Evolutionary conservation across 2,329 filamentous ascomycete genomes (phyloP), one percentile per base, ranked within the genome.

Genomic region (Arthrinium phaeospermum): DNA sequence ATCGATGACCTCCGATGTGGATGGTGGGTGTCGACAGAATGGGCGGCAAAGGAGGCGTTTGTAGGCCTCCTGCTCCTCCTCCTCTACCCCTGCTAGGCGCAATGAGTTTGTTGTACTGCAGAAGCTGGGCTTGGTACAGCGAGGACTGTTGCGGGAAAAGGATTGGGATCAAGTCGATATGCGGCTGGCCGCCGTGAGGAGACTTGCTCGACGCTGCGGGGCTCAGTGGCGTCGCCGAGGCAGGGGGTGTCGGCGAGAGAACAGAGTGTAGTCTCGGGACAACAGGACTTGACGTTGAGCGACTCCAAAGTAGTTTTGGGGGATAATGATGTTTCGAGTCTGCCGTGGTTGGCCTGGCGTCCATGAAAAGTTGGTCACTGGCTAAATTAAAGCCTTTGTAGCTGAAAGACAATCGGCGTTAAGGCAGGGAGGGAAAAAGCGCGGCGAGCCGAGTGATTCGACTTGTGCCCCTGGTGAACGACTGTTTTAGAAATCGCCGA

Each of bases 31-130:
- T 83, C 70, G 89, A 89, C 74, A 90, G 81, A 73, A 88, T 82
- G 69, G 89, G 86, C 73, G 88, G 85, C 73, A 90, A 85, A 72
- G 89, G 87, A 74, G 86, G 82, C 73, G 87, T 85, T 78, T 90
- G 89, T 73, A 91, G 81, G 77, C 88, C 87, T 76, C 87, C 87
- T 41, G 57, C 41, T 64, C 57, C 57, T 72, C 81, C 81, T 78
- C 88, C 87, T 76, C 87, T 87, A 71, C 81, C 81, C 78, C 89
- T 84, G 72, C 87, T 84, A 68, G 89, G 86, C 70, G 89, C 88
- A 76, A 92, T 86, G 79, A 92, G 88, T 78, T 88, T 89, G 81
- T 91, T 92, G 85, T 92, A 92, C 76, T 91, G 87, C 70, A 89
- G 85, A 71, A 92, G 86, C 81, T 91, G 89, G 71, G 88, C 88